phyloP scores from a whole-genome alignment of 352 stramenopile species.

The Elongisporangium prolatum region DNA sequence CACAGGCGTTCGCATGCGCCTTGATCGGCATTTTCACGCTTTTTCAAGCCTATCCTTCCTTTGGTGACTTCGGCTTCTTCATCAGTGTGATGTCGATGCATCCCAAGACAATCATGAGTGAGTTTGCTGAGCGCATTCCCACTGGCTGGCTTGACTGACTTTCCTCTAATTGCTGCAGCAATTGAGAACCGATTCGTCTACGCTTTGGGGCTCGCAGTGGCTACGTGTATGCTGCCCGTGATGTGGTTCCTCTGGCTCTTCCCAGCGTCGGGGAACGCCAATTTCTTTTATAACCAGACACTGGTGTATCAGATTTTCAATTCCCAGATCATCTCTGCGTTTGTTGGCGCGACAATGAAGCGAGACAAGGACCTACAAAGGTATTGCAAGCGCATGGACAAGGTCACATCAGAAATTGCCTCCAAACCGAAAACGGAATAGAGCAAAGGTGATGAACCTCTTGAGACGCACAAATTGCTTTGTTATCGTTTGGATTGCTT shows the following conservation, averaged over 20 bases:
- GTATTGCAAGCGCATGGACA: constrained; percentile 24
- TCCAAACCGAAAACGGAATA: neutral
- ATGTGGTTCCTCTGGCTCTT: constrained; percentile 89
- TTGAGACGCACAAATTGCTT: neutral
- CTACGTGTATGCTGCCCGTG: constrained; percentile 71
- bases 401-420: neutral
- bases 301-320: constrained; percentile 85
- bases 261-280: constrained; percentile 80
- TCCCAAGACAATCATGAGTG: constrained; percentile 76
- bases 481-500: constrained; percentile 32
- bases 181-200: constrained; percentile 80
- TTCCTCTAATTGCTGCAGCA: constrained; percentile 22
- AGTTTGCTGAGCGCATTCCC: neutral
- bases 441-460: neutral
- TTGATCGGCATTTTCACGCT: constrained; percentile 72
- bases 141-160: neutral
- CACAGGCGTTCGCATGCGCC: constrained; percentile 59
- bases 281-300: constrained; percentile 89
- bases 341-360: constrained; percentile 77
- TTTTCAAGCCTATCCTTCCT: constrained; percentile 75
- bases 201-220: constrained; percentile 55
- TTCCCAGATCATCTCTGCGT: constrained; percentile 70
- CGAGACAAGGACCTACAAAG: constrained; percentile 77
- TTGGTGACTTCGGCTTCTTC: constrained; percentile 82
- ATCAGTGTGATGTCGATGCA: constrained; percentile 59